Evolutionary conservation across 2,329 filamentous ascomycete genomes (phyloP), one percentile per base, ranked within the genome.

Genomic region (Emergomyces pasteurianus): DNA sequence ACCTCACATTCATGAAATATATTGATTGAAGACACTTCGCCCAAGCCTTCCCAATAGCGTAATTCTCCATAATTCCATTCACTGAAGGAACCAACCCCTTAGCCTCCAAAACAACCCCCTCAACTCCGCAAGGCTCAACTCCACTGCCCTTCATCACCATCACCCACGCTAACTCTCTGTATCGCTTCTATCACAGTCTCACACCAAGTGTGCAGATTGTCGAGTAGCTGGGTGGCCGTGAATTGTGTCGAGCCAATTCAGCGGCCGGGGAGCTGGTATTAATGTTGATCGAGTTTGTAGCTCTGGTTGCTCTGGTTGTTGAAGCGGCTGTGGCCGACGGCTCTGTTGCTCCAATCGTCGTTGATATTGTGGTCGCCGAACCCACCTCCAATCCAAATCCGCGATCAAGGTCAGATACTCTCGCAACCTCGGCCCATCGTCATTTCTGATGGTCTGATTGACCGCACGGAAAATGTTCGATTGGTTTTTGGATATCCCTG

Each of bases 391-490:
- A 31, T 59, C 47, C 49, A 59, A 42, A 21, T 59, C 58, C 8
- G 46, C 49, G 21, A 59, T 59, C 46, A 31, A 36, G 21, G 36
- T 52, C 34, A 59, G 23, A 53, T 40, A 59, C n/a, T 54, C 58
- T 31, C 31, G 47, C 16, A 59, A 21, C 18, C 47, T 16, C 58
- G 36, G 10, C 21, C 49, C 23, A 23, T 54, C 58, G 16, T 59
- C 43, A 21, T 36, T 54, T 38, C 34, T 16, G 21, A n/a, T 54
- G 31, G n/a, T 34, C 31, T 38, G 52, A n/a, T 54, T 21, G n/a
- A 23, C 52, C 3, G 10, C 5, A 14, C 18, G 34, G 12, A 40
- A 40, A 23, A 54, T 42, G 16, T 31, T 36, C 38, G 8, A 43
- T 40, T 9, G 49, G 46, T 18, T 52, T 31, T 12, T 42, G 31